These are phyloP conservation scores for Excoecaria agallocha DNA, from an alignment of 345 rosid genomes.

Conservation along the genomic window DNA sequence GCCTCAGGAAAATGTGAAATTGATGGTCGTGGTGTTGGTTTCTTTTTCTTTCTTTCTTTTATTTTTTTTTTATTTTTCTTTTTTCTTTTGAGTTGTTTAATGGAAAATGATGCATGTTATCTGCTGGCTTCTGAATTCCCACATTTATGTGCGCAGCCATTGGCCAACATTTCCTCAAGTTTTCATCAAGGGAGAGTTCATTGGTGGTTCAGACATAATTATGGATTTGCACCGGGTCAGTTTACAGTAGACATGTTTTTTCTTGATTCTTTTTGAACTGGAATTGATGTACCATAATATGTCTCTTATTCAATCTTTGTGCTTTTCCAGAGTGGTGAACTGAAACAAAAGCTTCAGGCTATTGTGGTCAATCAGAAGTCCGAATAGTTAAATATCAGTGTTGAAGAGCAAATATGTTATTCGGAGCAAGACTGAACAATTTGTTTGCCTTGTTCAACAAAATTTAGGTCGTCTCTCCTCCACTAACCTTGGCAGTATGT, in stretches of 20 bases:
- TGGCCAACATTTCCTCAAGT: constrained; percentile 99
- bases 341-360: constrained; percentile 75
- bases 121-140: background rate
- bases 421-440: background rate
- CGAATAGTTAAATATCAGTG: constrained; percentile 2
- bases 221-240: constrained; percentile 88
- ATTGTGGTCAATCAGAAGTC: constrained; percentile 25
- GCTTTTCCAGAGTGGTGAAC: constrained; percentile 64
- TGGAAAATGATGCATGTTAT: background rate
- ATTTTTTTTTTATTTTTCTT: background rate
- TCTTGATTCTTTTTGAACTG: background rate
- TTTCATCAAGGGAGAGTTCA: constrained; percentile 87
- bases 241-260: background rate
- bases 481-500: no score
- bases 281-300: background rate
- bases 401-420: background rate
- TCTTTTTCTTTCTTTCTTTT: background rate
- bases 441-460: no score
- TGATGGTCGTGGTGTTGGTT: background rate
- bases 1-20: background rate
- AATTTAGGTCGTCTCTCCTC: no score
- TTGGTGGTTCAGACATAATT: constrained; percentile 94
- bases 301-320: constrained; percentile 7
- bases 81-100: background rate
- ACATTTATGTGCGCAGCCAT: constrained; percentile 44